Conservation (phyloP, 2,329 filamentous ascomycete species). For the Lanzia echinophila region DNA sequence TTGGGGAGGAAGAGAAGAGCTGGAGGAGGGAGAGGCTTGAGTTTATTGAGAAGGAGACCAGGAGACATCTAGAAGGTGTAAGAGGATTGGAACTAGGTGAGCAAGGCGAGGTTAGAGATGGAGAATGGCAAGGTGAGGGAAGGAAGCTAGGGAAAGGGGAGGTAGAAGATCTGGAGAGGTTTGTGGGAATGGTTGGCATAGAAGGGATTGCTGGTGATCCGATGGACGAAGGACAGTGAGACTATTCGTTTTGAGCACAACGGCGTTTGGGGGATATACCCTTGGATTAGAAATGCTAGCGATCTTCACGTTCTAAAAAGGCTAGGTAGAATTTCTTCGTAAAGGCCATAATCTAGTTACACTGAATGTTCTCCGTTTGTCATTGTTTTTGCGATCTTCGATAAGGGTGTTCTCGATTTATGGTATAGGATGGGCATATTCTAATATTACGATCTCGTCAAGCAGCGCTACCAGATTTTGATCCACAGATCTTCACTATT, state of each 20-base stretch:
- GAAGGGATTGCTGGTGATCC: constrained; percentile 14
- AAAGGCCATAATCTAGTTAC: not conserved
- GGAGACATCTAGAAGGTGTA: constrained; percentile 65
- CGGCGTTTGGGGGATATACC: constrained; percentile 12
- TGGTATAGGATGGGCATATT: no score
- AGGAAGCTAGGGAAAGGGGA: constrained; percentile 44
- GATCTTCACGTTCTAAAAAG: not conserved
- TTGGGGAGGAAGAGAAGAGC: constrained; percentile 39
- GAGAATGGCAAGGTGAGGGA: constrained; percentile 55
- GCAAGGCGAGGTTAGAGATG: constrained; percentile 56
- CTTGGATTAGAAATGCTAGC: not conserved
- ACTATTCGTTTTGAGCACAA: not conserved
- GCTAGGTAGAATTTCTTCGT: no score
- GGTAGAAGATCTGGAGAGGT: constrained; percentile 50
- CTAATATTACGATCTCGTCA: no score
- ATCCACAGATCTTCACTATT: not conserved
- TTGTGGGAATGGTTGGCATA: constrained; percentile 40
- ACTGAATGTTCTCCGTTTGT: no score
- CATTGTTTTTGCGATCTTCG: no score
- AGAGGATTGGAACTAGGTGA: constrained; percentile 59
- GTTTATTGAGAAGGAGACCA: constrained; percentile 77
- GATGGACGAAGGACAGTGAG: constrained; percentile 19
- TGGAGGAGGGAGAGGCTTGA: constrained; percentile 66
- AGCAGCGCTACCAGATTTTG: no score
- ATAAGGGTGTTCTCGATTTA: no score